These are phyloP conservation scores for Magnolia sinica DNA, from an alignment of 164 flowering plant species.

Conservation along the genomic window DNA sequence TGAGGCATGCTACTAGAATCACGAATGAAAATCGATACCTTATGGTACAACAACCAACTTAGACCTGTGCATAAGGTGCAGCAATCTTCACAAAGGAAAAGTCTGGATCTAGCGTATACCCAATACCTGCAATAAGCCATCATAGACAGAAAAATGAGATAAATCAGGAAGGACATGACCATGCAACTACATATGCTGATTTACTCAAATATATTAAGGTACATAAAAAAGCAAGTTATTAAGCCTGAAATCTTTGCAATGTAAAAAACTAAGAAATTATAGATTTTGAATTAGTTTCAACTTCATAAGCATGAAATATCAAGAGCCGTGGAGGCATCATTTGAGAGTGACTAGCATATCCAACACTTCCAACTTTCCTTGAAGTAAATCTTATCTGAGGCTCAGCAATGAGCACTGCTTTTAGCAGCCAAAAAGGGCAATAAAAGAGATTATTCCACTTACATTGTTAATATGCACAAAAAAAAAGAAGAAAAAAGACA, in stretches of 20 bases:
- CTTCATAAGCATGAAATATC: background rate
- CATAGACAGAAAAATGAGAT: constrained; percentile 9
- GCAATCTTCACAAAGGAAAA: constrained; percentile 89
- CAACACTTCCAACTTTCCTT: background rate
- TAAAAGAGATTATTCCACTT: background rate
- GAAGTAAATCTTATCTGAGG: background rate
- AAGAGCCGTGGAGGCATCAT: background rate
- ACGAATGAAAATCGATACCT: constrained; percentile 2
- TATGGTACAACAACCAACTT: background rate
- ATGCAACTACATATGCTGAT: background rate
- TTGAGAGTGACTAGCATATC: background rate
- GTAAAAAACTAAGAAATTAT: no score
- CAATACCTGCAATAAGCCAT: constrained; percentile 59
- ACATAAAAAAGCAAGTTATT: no score
- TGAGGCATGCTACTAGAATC: background rate
- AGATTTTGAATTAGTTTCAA: background rate
- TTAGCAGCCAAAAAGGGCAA: background rate
- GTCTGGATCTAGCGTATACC: constrained; percentile 69
- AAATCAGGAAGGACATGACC: no score
- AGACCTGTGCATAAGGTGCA: constrained; percentile 93
- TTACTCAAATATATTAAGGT: background rate
- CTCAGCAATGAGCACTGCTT: background rate
- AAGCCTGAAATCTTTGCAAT: background rate
- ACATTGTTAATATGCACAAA: background rate
- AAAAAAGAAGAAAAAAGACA: background rate